These are phyloP conservation scores for Chlorella sp. DNA, from an alignment of 139 green algal species.

Conservation along the genomic window DNA sequence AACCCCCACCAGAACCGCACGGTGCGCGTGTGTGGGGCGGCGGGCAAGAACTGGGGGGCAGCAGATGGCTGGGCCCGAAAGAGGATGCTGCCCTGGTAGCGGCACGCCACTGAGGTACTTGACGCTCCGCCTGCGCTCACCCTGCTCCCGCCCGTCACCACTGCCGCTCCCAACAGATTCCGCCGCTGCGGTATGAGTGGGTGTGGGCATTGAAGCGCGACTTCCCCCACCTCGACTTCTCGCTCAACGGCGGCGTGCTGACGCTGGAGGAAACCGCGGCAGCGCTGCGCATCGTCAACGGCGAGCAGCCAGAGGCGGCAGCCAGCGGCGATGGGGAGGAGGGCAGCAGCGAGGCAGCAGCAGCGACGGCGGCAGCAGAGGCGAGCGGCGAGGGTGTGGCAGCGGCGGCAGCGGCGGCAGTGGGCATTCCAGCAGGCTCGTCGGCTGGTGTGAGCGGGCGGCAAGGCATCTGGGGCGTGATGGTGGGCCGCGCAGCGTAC, in stretches of 20 bases:
- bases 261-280: conserved; percentile 44
- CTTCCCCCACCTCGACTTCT: conserved; percentile 92
- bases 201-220: conserved; percentile 87
- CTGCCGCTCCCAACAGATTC: conserved; percentile 45
- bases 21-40: neutral
- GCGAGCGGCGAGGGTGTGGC: neutral
- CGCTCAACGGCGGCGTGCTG: conserved; percentile 70
- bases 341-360: neutral
- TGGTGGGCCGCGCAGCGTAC: conserved; percentile 93
- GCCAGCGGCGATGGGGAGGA: neutral
- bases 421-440: too few relatives aligned
- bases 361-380: neutral
- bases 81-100: too few relatives aligned
- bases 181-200: conserved; percentile 88
- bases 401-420: neutral
- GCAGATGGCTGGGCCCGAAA: too few relatives aligned
- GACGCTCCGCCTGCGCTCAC: too few relatives aligned
- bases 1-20: conserved; percentile 92
- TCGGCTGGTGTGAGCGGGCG: neutral
- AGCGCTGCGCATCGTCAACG: conserved; percentile 63
- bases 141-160: too few relatives aligned
- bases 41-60: too few relatives aligned
- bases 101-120: too few relatives aligned
- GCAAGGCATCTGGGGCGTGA: conserved; percentile 82
- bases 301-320: conserved; percentile 35